Evolutionary conservation across 208 protist genomes (phyloP), one percentile per base, ranked within the genome.

Genomic region (Chromosphaera perkinsii): DNA sequence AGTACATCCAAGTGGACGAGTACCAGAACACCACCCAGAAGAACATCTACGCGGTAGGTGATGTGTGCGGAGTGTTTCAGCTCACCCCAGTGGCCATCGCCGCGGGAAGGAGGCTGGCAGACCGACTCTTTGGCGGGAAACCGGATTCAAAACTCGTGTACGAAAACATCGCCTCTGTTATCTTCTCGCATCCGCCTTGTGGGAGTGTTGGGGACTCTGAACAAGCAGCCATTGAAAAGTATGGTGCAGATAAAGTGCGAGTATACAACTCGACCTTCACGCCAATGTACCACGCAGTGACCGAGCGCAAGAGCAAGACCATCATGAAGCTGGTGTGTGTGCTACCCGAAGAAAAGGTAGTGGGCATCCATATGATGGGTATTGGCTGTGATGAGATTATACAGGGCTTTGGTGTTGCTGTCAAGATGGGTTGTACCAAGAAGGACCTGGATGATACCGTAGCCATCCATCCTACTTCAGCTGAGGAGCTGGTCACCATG

Each of bases 41-140:
- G 2, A 26, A 32, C 2, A 45, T 72, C 2, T 72, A 43, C 31
- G 51, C 66, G 12, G 20, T 72, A 2, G 66, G 66, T 58, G 66
- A 72, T 55, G 56, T 72, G 31, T 48, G 17, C 2, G 67, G 67
- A 14, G 66, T 43, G 14, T 63, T 32, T 17, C 35, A 36, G 64
- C 74, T 88, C 4, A 87, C 85, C 0, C 81, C 84, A 10, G 87
- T 91, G 2, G 86, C 86, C 1, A 85, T 91, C 42, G 78, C 78
- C 33, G 81, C 78, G 3, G 86, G 85, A 39, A 47, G 71, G 33
- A 31, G 67, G 2, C 64, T 89, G 0, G 60, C 75, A 10, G 79
- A 85, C 29, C 66, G 77, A n/a, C 27, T 87, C 2, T 88, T 85
- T 42, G 73, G 69, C 52, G 69, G 69, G 10, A 51, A 80, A 20